Base-by-base conservation (phyloP, 805 yeast species). In the Kodamaea laetipori region DNA sequence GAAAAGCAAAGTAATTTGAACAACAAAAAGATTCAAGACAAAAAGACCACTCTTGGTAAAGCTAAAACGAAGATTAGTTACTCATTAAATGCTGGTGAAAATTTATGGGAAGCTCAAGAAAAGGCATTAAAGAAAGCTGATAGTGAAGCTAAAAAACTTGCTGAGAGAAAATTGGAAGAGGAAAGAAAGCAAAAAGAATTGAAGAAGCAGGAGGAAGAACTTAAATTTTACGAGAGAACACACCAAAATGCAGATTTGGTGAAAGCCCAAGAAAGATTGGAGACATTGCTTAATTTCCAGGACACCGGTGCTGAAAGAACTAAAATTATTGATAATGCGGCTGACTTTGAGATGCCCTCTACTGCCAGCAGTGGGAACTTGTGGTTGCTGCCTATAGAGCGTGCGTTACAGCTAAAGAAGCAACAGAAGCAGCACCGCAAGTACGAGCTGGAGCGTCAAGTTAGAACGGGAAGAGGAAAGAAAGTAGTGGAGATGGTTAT, bases 291-390 rank as follows among this genome's bases (percentile, higher is more conserved):
- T 34, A 77, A 81, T 48, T 94, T 82, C 61, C 99, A 94, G 61
- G 87, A 79, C 2, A 81, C 90, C 12, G 86, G 95, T 5, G 87
- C 90, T 1, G 95, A 89, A 60, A 74, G 99, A 60, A 94, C 99
- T 0, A 81, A 80, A 53, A 89, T 94, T 49, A 90, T 95, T 30
- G 99, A 94, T 60, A 84, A 88, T 58, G 97, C 95, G 0, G 80
- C 95, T 4, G 99, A 94, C 60, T 88, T 78, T 59, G 95, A 87
- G 39, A 63, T 83, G 43, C 79, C 88, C 0, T 17, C 17, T 12
- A 68, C 69, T 2, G 46, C 58, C 2, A 65, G 76, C 0, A 56
- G 75, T 30, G 66, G 66, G 2, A 84, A 79, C 51, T 68, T 84
- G 49, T 94, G 99, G 98, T 82, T 95, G 0, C 83, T 96, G 1